Conservation (phyloP, 805 yeast species). For the Metschnikowia koreensis region DNA sequence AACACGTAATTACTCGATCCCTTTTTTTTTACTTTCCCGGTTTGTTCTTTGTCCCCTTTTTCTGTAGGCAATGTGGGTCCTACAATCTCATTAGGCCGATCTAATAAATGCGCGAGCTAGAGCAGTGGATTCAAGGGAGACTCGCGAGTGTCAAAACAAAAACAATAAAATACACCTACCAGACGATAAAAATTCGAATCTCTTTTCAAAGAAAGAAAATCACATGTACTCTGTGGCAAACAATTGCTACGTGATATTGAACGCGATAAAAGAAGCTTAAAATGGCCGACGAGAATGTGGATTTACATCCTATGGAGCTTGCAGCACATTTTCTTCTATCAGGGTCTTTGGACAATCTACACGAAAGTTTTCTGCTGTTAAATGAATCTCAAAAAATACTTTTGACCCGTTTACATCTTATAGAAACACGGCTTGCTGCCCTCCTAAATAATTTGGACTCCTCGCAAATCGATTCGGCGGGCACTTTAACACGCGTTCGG, state of each 20-base stretch:
- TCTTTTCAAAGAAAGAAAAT: too few species aligned
- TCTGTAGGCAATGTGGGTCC: too few species aligned
- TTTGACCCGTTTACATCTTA: conserved; percentile 45
- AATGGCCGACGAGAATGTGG: conserved; percentile 18
- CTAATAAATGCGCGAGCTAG: too few species aligned
- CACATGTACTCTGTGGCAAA: neutral
- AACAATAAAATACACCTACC: too few species aligned
- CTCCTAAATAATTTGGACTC: conserved; percentile 24
- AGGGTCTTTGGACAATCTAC: conserved; percentile 50
- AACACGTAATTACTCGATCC: too few species aligned
- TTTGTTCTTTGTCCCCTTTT: too few species aligned
- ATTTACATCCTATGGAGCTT: conserved; percentile 58
- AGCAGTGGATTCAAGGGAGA: too few species aligned
- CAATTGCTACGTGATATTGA: neutral
- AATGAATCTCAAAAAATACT: conserved; percentile 58
- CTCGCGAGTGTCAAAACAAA: too few species aligned
- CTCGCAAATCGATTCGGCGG: conserved; percentile 21
- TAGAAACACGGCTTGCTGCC: conserved; percentile 33
- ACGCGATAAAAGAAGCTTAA: neutral
- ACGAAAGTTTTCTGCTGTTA: conserved; percentile 49
- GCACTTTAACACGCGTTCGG: conserved; percentile 23
- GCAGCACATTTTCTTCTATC: conserved; percentile 56
- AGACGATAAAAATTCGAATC: neutral
- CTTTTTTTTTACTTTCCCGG: too few species aligned
- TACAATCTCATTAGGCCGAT: too few species aligned